Evolutionary conservation across 805 yeast species (phyloP).

Genomic region (Starmerella powellii): DNA sequence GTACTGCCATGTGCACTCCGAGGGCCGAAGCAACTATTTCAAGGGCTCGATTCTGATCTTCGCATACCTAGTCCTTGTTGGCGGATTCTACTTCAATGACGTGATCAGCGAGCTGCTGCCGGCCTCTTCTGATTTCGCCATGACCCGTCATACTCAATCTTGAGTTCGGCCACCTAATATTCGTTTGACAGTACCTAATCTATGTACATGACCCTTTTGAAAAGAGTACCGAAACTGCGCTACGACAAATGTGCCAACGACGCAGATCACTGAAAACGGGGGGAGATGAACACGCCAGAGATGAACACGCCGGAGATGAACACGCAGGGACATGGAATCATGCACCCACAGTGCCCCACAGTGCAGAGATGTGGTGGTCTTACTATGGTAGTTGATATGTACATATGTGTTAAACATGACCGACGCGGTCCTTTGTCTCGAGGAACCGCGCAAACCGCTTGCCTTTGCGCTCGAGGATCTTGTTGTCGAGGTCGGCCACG

Average conservation of each 20-base stretch:
- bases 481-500: slow-evolving; percentile 51
- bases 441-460: slow-evolving; percentile 25
- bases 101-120: slow-evolving; percentile 27
- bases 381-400: neutral
- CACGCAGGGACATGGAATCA: no score
- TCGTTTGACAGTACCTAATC: no score
- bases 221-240: no score
- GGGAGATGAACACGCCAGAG: no score
- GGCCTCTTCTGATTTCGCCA: neutral
- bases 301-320: no score
- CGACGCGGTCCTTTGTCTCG: slow-evolving; percentile 7
- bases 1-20: slow-evolving; percentile 89
- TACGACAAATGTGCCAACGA: no score
- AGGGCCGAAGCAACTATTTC: slow-evolving; percentile 91
- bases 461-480: slow-evolving; percentile 54
- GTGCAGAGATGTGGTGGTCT: no score
- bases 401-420: slow-evolving; percentile 3
- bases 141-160: no score
- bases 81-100: slow-evolving; percentile 67
- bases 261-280: no score
- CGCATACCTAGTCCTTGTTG: slow-evolving; percentile 58
- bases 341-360: no score
- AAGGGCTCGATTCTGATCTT: slow-evolving; percentile 82
- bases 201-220: no score
- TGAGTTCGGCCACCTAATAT: no score